Percentiles rank a stretch among this genome's conserved stretches.
Evolutionary conservation across 2,329 filamentous ascomycete species (phyloP).

Genomic region (Microdochium trichocladiopsis): DNA sequence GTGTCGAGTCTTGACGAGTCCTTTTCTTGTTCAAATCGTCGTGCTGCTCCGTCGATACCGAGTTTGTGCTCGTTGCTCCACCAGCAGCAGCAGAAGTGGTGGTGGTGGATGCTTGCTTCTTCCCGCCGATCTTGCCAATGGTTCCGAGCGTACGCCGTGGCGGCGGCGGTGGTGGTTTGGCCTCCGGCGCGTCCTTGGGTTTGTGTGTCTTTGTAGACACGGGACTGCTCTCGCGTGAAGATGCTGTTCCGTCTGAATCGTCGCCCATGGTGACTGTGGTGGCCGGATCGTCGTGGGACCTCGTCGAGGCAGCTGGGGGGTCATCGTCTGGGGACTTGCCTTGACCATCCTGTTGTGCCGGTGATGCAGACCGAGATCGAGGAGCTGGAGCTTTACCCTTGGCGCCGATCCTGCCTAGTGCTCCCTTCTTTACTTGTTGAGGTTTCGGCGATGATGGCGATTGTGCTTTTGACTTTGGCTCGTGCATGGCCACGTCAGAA

Average conservation of each 20-base stretch:
- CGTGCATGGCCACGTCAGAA: conserved; percentile 6
- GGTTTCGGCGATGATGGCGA: conserved; percentile 4
- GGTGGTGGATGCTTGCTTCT: not conserved
- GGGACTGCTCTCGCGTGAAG: not conserved
- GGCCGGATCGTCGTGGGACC: conserved; percentile 14
- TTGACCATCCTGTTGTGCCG: no score
- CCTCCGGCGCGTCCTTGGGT: not conserved
- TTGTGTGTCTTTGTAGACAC: not conserved
- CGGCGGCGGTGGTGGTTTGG: not conserved
- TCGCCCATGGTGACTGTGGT: conserved; percentile 3
- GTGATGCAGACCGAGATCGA: no score
- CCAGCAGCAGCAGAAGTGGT: not conserved
- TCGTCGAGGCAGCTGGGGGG: conserved; percentile 20
- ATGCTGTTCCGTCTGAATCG: not conserved
- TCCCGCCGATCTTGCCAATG: conserved; percentile 10
- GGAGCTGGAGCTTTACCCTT: no score
- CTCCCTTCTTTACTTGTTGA: no score
- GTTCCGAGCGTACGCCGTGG: conserved; percentile 8
- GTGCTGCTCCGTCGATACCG: not conserved
- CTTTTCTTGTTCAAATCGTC: not conserved
- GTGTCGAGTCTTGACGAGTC: not conserved
- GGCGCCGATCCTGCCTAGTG: no score
- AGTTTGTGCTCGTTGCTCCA: not conserved
- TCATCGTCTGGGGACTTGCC: no score
- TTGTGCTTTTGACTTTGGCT: conserved; percentile 10